Evolutionary conservation across 2,329 filamentous ascomycete species (phyloP), one percentile per base, ranked within the genome.

Genomic region (Teratosphaeria destructans): DNA sequence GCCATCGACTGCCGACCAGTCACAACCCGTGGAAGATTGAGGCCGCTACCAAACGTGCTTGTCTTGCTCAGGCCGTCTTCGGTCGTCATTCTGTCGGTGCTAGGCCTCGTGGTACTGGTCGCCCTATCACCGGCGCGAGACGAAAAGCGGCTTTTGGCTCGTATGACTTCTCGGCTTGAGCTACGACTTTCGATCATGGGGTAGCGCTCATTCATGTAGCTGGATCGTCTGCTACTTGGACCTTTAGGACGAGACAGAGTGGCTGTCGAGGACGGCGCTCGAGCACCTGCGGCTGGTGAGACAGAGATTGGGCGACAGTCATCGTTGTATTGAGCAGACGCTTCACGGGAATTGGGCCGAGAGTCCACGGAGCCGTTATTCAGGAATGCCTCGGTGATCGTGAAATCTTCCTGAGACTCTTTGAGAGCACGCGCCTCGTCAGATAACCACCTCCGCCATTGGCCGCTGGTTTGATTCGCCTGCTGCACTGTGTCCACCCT

Each of bases 361-460:
- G 32, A 57, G 19, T 54, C 53, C 19, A 34, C 19, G 12, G 26
- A 3, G 26, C 32, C 55, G 26, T 39, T 19, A 11, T 59, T 19
- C n/a, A 60, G 35, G 19, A 63, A 53, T 11, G 54, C 57, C 37
- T 59, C n/a, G 2, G 62, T 55, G 12, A 63, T 53, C 26, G 49
- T 60, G n/a, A 63, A 56, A 43, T 53, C 60, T 23, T 60, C 62
- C n/a, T 27, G 19, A 8, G 26, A 56, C 29, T 37, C 26, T 34
- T 70, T 70, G 26, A 77, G 70, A 12, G 73, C 72, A 1, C 71
- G 72, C 27, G 79, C 71, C 61, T 79, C 77, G 56, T 75, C 72
- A 2, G 74, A 76, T 2, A 79, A 65, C 77, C 77, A 79, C 11
- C 71, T 71, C 37, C 74, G 76, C 77, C 77, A 79, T 43, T 79